Conservation (phyloP, 345 rosid genomes). For the Lepidium aucheri region DNA sequence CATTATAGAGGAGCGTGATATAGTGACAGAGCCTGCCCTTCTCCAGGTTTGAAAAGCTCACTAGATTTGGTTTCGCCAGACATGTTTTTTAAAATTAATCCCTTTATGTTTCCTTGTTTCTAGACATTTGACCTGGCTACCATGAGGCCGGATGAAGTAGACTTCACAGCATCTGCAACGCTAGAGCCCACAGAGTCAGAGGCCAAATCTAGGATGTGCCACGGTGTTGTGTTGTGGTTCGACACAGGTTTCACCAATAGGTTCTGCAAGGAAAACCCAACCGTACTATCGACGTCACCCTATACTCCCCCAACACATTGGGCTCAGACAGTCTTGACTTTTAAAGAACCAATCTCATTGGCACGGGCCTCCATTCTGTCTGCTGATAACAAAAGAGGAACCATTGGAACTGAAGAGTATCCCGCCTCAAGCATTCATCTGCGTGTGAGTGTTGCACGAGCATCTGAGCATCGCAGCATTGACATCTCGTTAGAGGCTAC, state of each 20-base stretch:
- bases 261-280: slow-evolving; percentile 82
- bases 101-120: slow-evolving; percentile 10
- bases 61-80: neutral
- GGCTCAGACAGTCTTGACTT: slow-evolving; percentile 84
- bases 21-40: slow-evolving; percentile 54
- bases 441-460: slow-evolving; percentile 80
- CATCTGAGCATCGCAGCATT: slow-evolving; percentile 67
- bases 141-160: slow-evolving; percentile 85
- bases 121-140: slow-evolving; percentile 76
- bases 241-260: slow-evolving; percentile 80
- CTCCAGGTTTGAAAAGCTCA: slow-evolving; percentile 42
- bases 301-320: slow-evolving; percentile 78
- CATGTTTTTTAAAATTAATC: neutral
- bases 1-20: slow-evolving; percentile 45
- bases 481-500: slow-evolving; percentile 74
- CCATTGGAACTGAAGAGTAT: slow-evolving; percentile 42
- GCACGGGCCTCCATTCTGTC: slow-evolving; percentile 32
- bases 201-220: slow-evolving; percentile 36
- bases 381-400: slow-evolving; percentile 26
- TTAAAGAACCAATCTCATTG: slow-evolving; percentile 70
- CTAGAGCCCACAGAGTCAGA: slow-evolving; percentile 13
- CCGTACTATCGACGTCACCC: slow-evolving; percentile 78
- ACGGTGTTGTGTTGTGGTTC: slow-evolving; percentile 85
- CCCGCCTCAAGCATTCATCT: slow-evolving; percentile 59
- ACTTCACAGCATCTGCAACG: slow-evolving; percentile 60